A percentile compares a stretch with the other conserved stretches of the same genome.
Conservation (phyloP, 208 protist species). For the Porcisia hertigi region DNA sequence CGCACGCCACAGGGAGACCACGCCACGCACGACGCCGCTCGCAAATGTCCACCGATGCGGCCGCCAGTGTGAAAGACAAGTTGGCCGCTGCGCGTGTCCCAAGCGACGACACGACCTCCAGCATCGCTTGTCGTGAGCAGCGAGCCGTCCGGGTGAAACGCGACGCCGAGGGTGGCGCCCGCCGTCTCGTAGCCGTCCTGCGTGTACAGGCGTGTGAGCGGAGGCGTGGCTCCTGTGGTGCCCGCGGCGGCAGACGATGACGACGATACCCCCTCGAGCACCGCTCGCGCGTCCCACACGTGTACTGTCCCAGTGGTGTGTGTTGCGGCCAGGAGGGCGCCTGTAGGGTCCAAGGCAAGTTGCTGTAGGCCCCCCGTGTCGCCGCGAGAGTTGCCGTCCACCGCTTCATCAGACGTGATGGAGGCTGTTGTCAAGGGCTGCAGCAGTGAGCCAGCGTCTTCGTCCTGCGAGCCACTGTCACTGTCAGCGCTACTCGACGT, state of each 20-base stretch:
- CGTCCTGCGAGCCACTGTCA: not conserved
- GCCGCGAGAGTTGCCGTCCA: constrained; percentile 25
- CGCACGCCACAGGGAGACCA: constrained; percentile 85
- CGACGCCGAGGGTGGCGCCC: constrained; percentile 42
- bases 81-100: constrained; percentile 72
- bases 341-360: constrained; percentile 75
- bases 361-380: constrained; percentile 18
- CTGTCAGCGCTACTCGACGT: not conserved
- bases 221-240: not conserved
- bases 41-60: constrained; percentile 60
- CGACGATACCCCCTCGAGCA: constrained; percentile 8
- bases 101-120: constrained; percentile 69
- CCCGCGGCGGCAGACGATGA: not conserved
- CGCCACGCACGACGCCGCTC: constrained; percentile 55
- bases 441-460: constrained; percentile 1
- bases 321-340: constrained; percentile 59
- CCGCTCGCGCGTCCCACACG: constrained; percentile 62
- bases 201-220: constrained; percentile 35
- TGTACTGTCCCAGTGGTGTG: constrained; percentile 54
- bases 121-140: constrained; percentile 69
- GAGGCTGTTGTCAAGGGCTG: constrained; percentile 20
- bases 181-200: constrained; percentile 74
- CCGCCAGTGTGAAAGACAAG: constrained; percentile 58
- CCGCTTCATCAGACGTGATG: not conserved
- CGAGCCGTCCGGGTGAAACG: constrained; percentile 81